Evolutionary conservation across 2,329 filamentous ascomycete species (phyloP).

Genomic region (Emmonsiellopsis sp.): DNA sequence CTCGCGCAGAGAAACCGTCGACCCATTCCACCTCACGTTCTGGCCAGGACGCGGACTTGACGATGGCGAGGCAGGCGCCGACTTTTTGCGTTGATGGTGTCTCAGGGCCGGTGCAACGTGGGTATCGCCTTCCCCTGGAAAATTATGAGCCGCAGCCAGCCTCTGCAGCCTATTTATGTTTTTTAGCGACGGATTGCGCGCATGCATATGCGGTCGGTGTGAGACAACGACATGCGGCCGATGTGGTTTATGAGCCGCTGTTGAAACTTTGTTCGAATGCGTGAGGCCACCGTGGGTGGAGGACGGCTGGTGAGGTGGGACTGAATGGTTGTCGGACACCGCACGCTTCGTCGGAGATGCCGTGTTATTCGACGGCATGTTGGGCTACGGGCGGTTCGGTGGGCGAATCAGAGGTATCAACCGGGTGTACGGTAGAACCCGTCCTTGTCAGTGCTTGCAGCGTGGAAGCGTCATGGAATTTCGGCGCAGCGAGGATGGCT

Average conservation of each 20-base stretch:
- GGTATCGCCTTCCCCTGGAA: slow-evolving; percentile 18
- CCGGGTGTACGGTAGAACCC: neutral
- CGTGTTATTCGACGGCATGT: slow-evolving; percentile 10
- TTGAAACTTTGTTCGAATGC: slow-evolving; percentile 22
- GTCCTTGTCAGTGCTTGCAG: neutral
- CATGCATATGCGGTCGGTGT: slow-evolving; percentile 31
- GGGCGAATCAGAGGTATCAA: slow-evolving; percentile 2
- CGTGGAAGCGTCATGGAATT: neutral
- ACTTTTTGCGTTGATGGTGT: slow-evolving; percentile 39
- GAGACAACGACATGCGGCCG: slow-evolving; percentile 35
- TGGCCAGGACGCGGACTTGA: slow-evolving; percentile 29
- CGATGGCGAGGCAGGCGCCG: slow-evolving; percentile 34
- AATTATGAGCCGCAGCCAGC: slow-evolving; percentile 24
- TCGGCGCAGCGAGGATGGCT: neutral
- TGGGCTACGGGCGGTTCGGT: neutral
- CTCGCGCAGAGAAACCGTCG: slow-evolving; percentile 24
- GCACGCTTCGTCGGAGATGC: slow-evolving; percentile 11
- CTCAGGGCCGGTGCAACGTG: slow-evolving; percentile 14
- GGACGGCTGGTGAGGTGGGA: slow-evolving; percentile 4
- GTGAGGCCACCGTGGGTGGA: slow-evolving; percentile 7
- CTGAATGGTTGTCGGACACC: slow-evolving; percentile 4
- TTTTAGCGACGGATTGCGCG: slow-evolving; percentile 36
- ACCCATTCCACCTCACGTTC: slow-evolving; percentile 34
- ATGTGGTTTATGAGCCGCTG: slow-evolving; percentile 24
- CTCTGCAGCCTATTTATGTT: slow-evolving; percentile 36